Evolutionary conservation across 176 grass and related monocot species (phyloP).

Genomic region (Lolium rigidum): DNA sequence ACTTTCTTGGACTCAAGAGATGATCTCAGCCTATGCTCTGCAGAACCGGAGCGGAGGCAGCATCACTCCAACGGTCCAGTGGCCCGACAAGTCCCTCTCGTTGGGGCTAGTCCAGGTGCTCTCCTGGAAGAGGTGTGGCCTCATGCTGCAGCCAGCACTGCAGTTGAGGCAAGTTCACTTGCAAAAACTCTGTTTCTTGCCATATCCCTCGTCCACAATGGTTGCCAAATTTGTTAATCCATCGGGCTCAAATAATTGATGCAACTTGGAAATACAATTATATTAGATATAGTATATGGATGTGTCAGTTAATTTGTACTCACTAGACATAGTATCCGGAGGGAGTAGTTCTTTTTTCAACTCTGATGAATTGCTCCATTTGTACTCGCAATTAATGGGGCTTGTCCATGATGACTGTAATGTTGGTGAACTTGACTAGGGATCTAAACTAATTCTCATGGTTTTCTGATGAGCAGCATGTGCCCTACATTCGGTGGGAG

Average conservation of each 20-base stretch:
- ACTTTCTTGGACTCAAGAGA: background rate
- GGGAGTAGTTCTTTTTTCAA: background rate
- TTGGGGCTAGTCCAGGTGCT: slow-evolving; percentile 52
- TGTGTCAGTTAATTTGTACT: too few species aligned
- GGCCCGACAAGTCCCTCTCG: slow-evolving; percentile 66
- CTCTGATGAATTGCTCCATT: background rate
- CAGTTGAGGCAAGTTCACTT: slow-evolving; percentile 51
- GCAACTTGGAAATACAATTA: too few species aligned
- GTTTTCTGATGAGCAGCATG: slow-evolving; percentile 35
- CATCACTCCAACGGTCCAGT: slow-evolving; percentile 58
- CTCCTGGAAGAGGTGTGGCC: slow-evolving; percentile 63
- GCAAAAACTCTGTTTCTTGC: background rate
- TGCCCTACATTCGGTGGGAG: slow-evolving; percentile 66
- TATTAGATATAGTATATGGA: too few species aligned
- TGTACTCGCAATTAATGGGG: too few species aligned
- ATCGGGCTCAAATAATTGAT: too few species aligned
- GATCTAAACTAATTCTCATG: background rate
- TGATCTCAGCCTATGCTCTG: slow-evolving; percentile 25
- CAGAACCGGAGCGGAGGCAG: slow-evolving; percentile 61
- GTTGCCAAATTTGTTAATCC: too few species aligned
- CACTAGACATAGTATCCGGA: too few species aligned
- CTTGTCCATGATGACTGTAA: background rate
- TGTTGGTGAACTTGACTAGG: background rate
- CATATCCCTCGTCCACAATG: background rate
- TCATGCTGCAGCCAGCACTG: slow-evolving; percentile 56